phyloP scores from a whole-genome alignment of 352 stramenopile genomes.

The Plasmopara muralis region DNA sequence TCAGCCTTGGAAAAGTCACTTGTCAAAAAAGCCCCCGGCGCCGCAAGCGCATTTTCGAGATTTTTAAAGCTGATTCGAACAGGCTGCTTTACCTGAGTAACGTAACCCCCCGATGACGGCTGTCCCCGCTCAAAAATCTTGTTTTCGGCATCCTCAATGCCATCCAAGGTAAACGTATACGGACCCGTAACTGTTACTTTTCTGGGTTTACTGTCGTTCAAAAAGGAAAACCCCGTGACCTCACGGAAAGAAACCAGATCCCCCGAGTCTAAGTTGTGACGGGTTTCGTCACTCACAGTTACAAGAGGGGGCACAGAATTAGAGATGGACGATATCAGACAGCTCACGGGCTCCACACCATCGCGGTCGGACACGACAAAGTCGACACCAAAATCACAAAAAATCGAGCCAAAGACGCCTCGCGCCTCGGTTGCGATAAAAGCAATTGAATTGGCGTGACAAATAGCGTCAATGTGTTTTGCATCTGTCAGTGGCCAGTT shows the following conservation, averaged over 20 bases:
- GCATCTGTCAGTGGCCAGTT: slow-evolving; percentile 70
- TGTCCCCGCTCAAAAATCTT: slow-evolving; percentile 50
- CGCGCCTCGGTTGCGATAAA: slow-evolving; percentile 91
- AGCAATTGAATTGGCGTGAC: slow-evolving; percentile 72
- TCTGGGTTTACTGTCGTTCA: slow-evolving; percentile 69
- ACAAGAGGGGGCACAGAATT: slow-evolving; percentile 80
- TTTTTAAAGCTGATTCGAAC: slow-evolving; percentile 90
- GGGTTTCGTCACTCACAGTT: slow-evolving; percentile 96
- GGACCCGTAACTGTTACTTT: slow-evolving; percentile 84
- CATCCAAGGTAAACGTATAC: slow-evolving; percentile 96
- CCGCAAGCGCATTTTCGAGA: slow-evolving; percentile 73
- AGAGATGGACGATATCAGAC: slow-evolving; percentile 92
- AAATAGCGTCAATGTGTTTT: slow-evolving; percentile 76
- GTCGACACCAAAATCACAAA: slow-evolving; percentile 96
- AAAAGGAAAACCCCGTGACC: slow-evolving; percentile 87
- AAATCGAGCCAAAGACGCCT: slow-evolving; percentile 94
- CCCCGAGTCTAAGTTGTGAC: slow-evolving; percentile 95
- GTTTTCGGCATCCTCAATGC: slow-evolving; percentile 64
- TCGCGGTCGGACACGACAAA: slow-evolving; percentile 94
- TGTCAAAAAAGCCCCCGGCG: slow-evolving; percentile 94
- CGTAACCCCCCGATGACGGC: slow-evolving; percentile 76
- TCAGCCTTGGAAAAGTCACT: slow-evolving; percentile 98
- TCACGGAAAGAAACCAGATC: slow-evolving; percentile 96
- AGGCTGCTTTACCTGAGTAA: slow-evolving; percentile 95
- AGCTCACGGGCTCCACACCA: slow-evolving; percentile 89